These are phyloP conservation scores for Strobilomyces dryophilus DNA, from an alignment of 768 basidiomycete species.

Conservation along the genomic window DNA sequence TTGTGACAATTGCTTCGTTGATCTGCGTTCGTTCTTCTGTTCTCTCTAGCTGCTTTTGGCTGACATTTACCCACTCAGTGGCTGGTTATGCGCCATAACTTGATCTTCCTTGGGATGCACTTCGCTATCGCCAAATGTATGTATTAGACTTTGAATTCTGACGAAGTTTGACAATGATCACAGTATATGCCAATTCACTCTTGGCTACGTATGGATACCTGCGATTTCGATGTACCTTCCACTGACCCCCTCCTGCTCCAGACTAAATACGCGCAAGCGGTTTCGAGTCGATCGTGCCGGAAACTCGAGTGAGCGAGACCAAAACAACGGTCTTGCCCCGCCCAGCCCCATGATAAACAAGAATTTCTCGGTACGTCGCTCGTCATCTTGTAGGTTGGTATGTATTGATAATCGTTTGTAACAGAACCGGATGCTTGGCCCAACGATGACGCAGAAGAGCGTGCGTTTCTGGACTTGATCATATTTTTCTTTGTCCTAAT, in stretches of 20 bases:
- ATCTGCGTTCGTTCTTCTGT: slow-evolving; percentile 24
- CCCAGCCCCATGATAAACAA: slow-evolving; percentile 15
- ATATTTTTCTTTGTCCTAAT: background rate
- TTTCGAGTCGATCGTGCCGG: slow-evolving; percentile 20
- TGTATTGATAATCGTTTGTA: background rate
- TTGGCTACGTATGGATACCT: slow-evolving; percentile 29
- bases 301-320: slow-evolving; percentile 27
- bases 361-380: slow-evolving; percentile 22
- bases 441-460: slow-evolving; percentile 16
- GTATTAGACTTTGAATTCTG: background rate
- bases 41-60: background rate
- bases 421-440: slow-evolving; percentile 24
- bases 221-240: background rate
- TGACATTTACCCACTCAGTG: slow-evolving; percentile 16
- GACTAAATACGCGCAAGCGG: slow-evolving; percentile 31
- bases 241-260: background rate
- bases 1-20: slow-evolving; percentile 32
- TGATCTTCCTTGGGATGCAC: slow-evolving; percentile 35
- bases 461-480: slow-evolving; percentile 10
- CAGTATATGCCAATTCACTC: slow-evolving; percentile 33
- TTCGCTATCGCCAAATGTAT: slow-evolving; percentile 32
- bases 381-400: background rate
- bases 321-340: background rate
- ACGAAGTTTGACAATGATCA: background rate
- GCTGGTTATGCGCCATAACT: slow-evolving; percentile 32